These are phyloP conservation scores for Fragaria iinumae DNA, from an alignment of 306 rosid genomes.

Conservation along the genomic window DNA sequence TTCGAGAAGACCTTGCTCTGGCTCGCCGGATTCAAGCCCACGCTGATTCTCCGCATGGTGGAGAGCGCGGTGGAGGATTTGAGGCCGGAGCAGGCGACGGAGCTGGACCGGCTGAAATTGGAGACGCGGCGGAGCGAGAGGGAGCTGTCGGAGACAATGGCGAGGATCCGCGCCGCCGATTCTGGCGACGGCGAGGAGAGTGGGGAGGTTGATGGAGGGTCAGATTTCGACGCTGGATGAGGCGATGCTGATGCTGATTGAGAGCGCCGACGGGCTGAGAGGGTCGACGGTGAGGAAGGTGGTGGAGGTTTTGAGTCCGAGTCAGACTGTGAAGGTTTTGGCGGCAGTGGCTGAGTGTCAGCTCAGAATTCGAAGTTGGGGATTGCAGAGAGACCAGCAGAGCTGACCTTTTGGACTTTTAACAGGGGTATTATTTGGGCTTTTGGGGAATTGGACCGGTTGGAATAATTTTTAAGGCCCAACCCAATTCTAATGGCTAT, in stretches of 20 bases:
- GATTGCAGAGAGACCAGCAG: neutral
- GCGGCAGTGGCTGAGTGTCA: constrained; percentile 37
- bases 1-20: constrained; percentile 39
- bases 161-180: constrained; percentile 28
- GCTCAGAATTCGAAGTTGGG: constrained; percentile 16
- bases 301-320: constrained; percentile 27
- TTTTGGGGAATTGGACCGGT: no score
- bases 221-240: constrained; percentile 21
- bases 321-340: constrained; percentile 39
- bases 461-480: no score
- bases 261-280: constrained; percentile 30
- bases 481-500: no score
- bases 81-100: neutral
- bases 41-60: constrained; percentile 20
- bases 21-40: constrained; percentile 42
- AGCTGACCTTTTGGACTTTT: no score
- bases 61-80: constrained; percentile 22
- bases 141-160: constrained; percentile 32
- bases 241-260: constrained; percentile 16
- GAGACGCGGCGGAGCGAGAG: constrained; percentile 26
- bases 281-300: constrained; percentile 28
- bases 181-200: constrained; percentile 15
- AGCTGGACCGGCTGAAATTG: constrained; percentile 12
- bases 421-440: no score
- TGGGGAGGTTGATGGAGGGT: constrained; percentile 24